A percentile compares a stretch with the other conserved stretches of the same genome.
phyloP scores from a whole-genome alignment of 2,329 filamentous ascomycete species.

The Venturia oleaginea region DNA sequence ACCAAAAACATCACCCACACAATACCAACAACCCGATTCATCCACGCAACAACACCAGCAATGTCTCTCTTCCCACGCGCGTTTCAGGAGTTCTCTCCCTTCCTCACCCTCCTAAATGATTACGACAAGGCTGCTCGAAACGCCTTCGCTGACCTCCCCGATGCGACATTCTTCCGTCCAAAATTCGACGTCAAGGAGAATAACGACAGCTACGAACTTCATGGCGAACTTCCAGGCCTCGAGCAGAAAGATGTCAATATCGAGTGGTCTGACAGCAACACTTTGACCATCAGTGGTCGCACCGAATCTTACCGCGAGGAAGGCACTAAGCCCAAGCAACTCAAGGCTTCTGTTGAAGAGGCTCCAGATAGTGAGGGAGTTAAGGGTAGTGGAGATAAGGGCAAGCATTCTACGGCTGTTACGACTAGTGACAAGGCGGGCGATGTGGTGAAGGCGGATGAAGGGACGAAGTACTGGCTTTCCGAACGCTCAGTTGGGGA shows the following conservation, averaged over 20 bases:
- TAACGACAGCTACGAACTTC: conserved; percentile 59
- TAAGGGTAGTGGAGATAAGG: conserved; percentile 11
- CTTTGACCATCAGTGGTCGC: conserved; percentile 60
- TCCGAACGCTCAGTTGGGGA: conserved; percentile 50
- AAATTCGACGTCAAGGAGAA: conserved; percentile 72
- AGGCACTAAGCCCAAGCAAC: conserved; percentile 14
- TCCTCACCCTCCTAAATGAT: conserved; percentile 41
- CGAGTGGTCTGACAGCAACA: conserved; percentile 70
- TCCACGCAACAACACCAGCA: conserved; percentile 12
- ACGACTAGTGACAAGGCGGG: conserved; percentile 26
- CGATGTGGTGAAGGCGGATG: conserved; percentile 26
- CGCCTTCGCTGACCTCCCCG: conserved; percentile 44
- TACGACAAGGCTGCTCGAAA: conserved; percentile 31
- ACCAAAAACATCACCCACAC: conserved; percentile 16
- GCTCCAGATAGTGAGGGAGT: conserved; percentile 32
- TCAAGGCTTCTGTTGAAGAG: conserved; percentile 51
- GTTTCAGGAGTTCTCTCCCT: conserved; percentile 31
- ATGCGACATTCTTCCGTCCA: conserved; percentile 48
- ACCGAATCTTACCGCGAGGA: conserved; percentile 53
- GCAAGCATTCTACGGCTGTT: conserved; percentile 21
- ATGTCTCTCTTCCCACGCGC: conserved; percentile 35
- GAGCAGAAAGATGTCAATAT: conserved; percentile 65
- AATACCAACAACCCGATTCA: conserved; percentile 17
- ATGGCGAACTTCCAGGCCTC: conserved; percentile 71
- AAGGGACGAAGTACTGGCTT: conserved; percentile 57